Evolutionary conservation across 192 early-diverging fungal species (phyloP).

Genomic region (Diversispora epigaea): DNA sequence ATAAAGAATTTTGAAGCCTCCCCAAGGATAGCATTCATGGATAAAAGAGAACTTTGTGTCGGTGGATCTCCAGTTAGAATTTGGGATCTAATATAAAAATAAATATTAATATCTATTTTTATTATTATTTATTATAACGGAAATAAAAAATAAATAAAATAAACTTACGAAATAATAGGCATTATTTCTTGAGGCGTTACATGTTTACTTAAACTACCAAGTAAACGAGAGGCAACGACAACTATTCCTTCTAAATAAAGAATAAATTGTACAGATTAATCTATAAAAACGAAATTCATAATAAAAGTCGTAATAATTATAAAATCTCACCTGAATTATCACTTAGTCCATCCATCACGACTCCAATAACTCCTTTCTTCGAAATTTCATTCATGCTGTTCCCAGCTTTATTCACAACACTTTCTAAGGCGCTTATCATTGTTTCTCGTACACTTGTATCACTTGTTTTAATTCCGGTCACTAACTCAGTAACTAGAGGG

Average conservation of each 20-base stretch:
- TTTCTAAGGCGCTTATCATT: slow-evolving; percentile 74
- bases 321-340: slow-evolving; percentile 38
- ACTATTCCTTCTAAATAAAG: slow-evolving; percentile 49
- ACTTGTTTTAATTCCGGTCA: slow-evolving; percentile 62
- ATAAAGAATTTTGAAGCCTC: slow-evolving; percentile 49
- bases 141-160: background rate
- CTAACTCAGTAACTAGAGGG: slow-evolving; percentile 74
- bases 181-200: slow-evolving; percentile 49
- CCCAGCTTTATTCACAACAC: slow-evolving; percentile 64
- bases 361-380: slow-evolving; percentile 55
- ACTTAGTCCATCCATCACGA: slow-evolving; percentile 63
- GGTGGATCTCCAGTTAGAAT: slow-evolving; percentile 34
- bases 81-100: slow-evolving; percentile 35
- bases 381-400: slow-evolving; percentile 59
- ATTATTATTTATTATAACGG: background rate
- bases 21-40: slow-evolving; percentile 49
- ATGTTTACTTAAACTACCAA: slow-evolving; percentile 59
- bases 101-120: slow-evolving; percentile 39
- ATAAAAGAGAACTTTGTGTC: slow-evolving; percentile 44
- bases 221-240: slow-evolving; percentile 57
- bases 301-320: background rate
- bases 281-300: background rate
- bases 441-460: slow-evolving; percentile 60
- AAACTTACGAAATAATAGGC: slow-evolving; percentile 18
- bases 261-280: slow-evolving; percentile 15